Base-by-base conservation (phyloP, 1,284 basidiomycete species). In the Lignosus rhinocerotis region DNA sequence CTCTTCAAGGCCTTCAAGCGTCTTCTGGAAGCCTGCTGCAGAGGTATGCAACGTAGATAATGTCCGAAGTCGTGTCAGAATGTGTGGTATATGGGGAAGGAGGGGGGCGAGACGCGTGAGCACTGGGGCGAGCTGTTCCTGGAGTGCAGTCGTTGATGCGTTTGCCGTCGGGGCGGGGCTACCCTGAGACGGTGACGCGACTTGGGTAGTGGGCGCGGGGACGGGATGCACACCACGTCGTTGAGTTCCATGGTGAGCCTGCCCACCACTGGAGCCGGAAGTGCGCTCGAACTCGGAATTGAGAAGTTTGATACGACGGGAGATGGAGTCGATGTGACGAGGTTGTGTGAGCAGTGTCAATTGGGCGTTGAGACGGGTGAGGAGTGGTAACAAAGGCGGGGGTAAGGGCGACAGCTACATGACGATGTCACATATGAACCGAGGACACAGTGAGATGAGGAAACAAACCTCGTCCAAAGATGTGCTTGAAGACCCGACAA, bases 261-360 rank as follows among this genome's bases (percentile, higher is more conserved):
- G 72, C 57, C 80, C 72, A 62, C 79, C 76, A 51, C 78, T 76
- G 6, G 60, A 68, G 47, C 82, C 81, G 53, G 90, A 87, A 0
- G 89, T 85, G 17, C 95, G 87, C 60, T 98, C 96, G 55, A 99
- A 84, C 72, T 99, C 96, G 0, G 94, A 90, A 8, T 96, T 82
- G 16, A 98, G 85, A 9, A 98, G 79, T 69, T 98, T 99, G 64
- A 98, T 86, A 8, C 96, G 88, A 16, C 96, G 86, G 1, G 94
- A 94, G 63, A 98, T 92, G n/a, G 94, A 91, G 73, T 99, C 96
- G 39, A 99, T 88, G 71, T 99, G 96, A 6, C 95, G 87, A 0
- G 97, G 96, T 77, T 98, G 95, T 0, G 95, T 93, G 51, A 99
- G 85, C 14, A 98, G 80, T 2, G 88, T 86, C 32, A 98, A 79